Percentiles rank a stretch among this genome's conserved stretches.
These are phyloP conservation scores for Gaeumannomyces sp. DNA, from an alignment of 2,329 filamentous ascomycete genomes.

Conservation along the genomic window DNA sequence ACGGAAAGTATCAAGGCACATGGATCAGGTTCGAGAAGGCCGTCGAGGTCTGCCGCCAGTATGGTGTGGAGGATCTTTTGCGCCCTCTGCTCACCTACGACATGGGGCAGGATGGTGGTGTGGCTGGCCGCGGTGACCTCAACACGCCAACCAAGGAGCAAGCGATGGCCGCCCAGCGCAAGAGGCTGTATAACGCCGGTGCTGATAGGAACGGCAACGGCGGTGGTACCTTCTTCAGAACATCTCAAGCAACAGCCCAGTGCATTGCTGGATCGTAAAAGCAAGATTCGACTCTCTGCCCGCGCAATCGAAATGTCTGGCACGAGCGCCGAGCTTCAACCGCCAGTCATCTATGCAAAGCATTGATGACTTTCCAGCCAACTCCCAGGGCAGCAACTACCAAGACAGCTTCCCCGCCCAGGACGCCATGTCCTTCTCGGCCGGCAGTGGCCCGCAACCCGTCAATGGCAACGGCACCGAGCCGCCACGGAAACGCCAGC, in stretches of 20 bases:
- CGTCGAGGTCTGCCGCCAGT: constrained; percentile 80
- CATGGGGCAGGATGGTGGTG: constrained; percentile 67
- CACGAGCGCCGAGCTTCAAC: constrained; percentile 63
- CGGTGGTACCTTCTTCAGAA: constrained; percentile 89
- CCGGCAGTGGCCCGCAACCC: constrained; percentile 28
- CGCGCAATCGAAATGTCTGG: constrained; percentile 41
- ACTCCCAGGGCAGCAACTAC: constrained; percentile 85
- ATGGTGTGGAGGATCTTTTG: constrained; percentile 70
- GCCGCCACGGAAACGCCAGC: constrained; percentile 74
- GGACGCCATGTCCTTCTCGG: constrained; percentile 65
- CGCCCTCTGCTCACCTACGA: constrained; percentile 73
- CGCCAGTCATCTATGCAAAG: constrained; percentile 68
- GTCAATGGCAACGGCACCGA: constrained; percentile 55
- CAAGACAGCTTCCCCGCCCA: constrained; percentile 80
- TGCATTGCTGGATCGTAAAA: constrained; percentile 91
- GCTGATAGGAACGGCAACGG: constrained; percentile 59
- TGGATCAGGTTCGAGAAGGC: constrained; percentile 96
- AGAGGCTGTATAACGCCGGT: constrained; percentile 78
- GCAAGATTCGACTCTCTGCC: constrained; percentile 77
- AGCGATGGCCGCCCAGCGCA: constrained; percentile 91
- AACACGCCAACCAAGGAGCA: constrained; percentile 98
- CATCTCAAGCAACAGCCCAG: constrained; percentile 91
- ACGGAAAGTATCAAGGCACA: constrained; percentile 97
- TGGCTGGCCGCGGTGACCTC: constrained; percentile 66
- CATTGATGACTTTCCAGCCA: constrained; percentile 46